These are phyloP conservation scores for Gastrolobium villosum DNA, from an alignment of 306 rosid genomes.

Conservation along the genomic window DNA sequence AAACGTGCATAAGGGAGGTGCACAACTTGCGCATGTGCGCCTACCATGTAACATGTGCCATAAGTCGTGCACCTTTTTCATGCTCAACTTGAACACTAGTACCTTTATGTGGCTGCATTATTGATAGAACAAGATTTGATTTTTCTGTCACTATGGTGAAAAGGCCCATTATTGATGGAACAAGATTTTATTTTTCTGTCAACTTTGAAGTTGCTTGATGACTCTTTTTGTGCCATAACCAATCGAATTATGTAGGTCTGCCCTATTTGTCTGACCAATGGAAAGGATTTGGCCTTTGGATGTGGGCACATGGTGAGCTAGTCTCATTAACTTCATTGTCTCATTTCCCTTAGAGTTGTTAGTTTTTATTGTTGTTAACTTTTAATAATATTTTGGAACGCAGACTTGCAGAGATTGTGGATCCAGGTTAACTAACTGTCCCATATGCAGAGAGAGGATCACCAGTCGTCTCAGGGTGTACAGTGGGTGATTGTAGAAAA, in stretches of 20 bases:
- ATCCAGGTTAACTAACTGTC: slow-evolving; percentile 69
- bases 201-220: slow-evolving; percentile 16
- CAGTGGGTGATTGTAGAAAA: slow-evolving; percentile 59
- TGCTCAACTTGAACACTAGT: too few species aligned
- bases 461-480: slow-evolving; percentile 77
- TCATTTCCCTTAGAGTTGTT: background rate
- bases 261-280: slow-evolving; percentile 83
- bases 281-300: slow-evolving; percentile 79
- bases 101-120: too few species aligned
- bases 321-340: background rate
- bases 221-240: slow-evolving; percentile 16
- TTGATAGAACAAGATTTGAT: too few species aligned
- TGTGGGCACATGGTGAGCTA: slow-evolving; percentile 94
- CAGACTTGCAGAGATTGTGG: slow-evolving; percentile 92
- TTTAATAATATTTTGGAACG: slow-evolving; percentile 32
- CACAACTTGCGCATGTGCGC: too few species aligned
- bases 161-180: background rate
- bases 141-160: too few species aligned
- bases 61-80: too few species aligned
- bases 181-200: slow-evolving; percentile 18
- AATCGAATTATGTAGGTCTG: slow-evolving; percentile 63
- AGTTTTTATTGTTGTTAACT: background rate
- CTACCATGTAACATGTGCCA: too few species aligned
- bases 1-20: too few species aligned
- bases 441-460: slow-evolving; percentile 82